Evolutionary conservation across 495 filamentous ascomycete genomes (phyloP).

Genomic region (Penicillium antarcticum): DNA sequence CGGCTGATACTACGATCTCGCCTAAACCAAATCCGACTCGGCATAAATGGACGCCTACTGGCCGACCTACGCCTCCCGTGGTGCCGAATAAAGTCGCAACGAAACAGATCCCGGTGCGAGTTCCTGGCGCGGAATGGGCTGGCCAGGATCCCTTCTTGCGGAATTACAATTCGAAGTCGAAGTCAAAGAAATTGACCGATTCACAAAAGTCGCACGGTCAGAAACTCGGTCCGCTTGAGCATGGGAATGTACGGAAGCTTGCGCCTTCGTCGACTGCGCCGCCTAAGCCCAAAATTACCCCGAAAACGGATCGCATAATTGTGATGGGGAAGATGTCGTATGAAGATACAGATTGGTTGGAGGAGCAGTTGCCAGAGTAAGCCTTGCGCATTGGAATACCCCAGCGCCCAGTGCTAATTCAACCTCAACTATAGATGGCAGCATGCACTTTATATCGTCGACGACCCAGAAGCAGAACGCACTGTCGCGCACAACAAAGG

Average conservation of each 20-base stretch:
- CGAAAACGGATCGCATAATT: conserved; percentile 30
- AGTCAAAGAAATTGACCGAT: neutral
- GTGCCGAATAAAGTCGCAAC: conserved; percentile 4
- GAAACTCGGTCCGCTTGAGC: neutral
- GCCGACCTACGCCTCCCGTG: conserved; percentile 5
- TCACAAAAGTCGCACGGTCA: neutral
- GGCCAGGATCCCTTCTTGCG: conserved; percentile 1
- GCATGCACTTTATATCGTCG: conserved; percentile 55
- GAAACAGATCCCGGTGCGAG: conserved; percentile 17
- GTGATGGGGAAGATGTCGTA: conserved; percentile 35
- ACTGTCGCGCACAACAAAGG: conserved; percentile 43
- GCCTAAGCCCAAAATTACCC: conserved; percentile 13
- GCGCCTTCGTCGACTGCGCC: conserved; percentile 10
- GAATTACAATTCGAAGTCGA: neutral
- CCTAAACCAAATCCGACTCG: neutral
- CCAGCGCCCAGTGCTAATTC: neutral
- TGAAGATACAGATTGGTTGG: conserved; percentile 41
- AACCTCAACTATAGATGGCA: conserved; percentile 33
- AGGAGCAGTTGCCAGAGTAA: conserved; percentile 38
- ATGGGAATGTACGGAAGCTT: neutral
- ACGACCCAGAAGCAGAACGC: conserved; percentile 48
- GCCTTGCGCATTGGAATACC: neutral
- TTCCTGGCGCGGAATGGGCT: conserved; percentile 12
- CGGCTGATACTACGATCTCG: neutral
- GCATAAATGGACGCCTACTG: conserved; percentile 6